Evolutionary conservation across 331 rosid genomes (phyloP).

Genomic region (Malus hybrid): DNA sequence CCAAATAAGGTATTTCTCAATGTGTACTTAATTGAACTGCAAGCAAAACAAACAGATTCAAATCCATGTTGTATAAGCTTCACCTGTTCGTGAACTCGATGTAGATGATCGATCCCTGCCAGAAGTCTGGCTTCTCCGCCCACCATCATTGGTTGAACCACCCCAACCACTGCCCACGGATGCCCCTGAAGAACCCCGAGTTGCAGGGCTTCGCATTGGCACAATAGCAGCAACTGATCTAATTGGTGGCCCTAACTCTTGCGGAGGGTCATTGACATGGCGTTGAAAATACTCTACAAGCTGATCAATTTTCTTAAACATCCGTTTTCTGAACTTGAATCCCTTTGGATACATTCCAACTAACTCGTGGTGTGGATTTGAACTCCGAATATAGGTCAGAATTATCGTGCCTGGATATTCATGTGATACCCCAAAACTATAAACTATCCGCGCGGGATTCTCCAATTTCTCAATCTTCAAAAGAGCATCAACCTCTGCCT

Average conservation of each 20-base stretch:
- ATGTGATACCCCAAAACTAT: constrained; percentile 78
- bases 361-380: constrained; percentile 92
- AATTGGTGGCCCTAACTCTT: constrained; percentile 66
- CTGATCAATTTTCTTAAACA: constrained; percentile 88
- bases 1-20: not conserved
- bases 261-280: constrained; percentile 75
- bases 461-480: constrained; percentile 70
- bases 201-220: constrained; percentile 95
- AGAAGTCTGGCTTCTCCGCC: constrained; percentile 68
- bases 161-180: constrained; percentile 84
- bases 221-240: constrained; percentile 97
- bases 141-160: constrained; percentile 67
- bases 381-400: constrained; percentile 71
- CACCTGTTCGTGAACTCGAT: constrained; percentile 84
- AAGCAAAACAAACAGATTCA: not conserved
- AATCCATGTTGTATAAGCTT: not conserved
- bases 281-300: constrained; percentile 84
- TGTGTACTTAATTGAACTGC: not conserved
- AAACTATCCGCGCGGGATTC: constrained; percentile 76
- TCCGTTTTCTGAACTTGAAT: constrained; percentile 84
- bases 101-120: constrained; percentile 82
- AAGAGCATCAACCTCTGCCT: constrained; percentile 84
- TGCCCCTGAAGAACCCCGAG: constrained; percentile 79
- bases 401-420: constrained; percentile 96
- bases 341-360: constrained; percentile 94